These are phyloP conservation scores for Ramularia endophylla DNA, from an alignment of 2,329 filamentous ascomycete species.

Conservation along the genomic window DNA sequence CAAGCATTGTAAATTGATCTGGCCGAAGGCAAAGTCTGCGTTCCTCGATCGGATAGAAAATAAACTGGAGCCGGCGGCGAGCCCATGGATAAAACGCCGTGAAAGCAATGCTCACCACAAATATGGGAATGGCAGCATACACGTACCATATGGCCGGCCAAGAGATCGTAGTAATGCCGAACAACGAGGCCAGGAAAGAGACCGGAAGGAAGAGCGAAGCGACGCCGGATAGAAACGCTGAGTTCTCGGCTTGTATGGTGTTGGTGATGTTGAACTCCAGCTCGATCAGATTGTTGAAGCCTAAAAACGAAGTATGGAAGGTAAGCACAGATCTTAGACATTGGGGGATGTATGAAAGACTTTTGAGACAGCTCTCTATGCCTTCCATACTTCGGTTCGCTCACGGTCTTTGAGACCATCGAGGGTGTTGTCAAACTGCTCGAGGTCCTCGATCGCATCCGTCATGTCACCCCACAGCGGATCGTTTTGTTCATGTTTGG, in stretches of 20 bases:
- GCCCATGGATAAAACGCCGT: slow-evolving; percentile 26
- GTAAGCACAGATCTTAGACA: no score
- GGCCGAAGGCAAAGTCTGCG: slow-evolving; percentile 21
- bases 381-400: no score
- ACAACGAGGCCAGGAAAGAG: slow-evolving; percentile 31
- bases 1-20: slow-evolving; percentile 31
- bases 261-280: slow-evolving; percentile 37
- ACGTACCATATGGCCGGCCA: slow-evolving; percentile 30
- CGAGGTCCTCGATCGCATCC: slow-evolving; percentile 32
- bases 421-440: slow-evolving; percentile 30
- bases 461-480: slow-evolving; percentile 33
- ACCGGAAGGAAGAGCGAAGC: slow-evolving; percentile 33
- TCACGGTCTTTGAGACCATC: slow-evolving; percentile 31
- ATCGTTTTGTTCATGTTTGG: slow-evolving; percentile 26
- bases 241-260: slow-evolving; percentile 31
- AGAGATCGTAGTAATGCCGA: slow-evolving; percentile 31
- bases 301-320: no score
- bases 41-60: slow-evolving; percentile 24
- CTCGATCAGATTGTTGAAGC: slow-evolving; percentile 35
- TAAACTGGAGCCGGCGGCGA: slow-evolving; percentile 22
- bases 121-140: slow-evolving; percentile 29
- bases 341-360: no score
- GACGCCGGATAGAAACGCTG: slow-evolving; percentile 29
- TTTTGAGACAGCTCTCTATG: no score
- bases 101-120: slow-evolving; percentile 25